Base-by-base conservation (phyloP, 108 stramenopile species). In the Skeletonema grethae region DNA sequence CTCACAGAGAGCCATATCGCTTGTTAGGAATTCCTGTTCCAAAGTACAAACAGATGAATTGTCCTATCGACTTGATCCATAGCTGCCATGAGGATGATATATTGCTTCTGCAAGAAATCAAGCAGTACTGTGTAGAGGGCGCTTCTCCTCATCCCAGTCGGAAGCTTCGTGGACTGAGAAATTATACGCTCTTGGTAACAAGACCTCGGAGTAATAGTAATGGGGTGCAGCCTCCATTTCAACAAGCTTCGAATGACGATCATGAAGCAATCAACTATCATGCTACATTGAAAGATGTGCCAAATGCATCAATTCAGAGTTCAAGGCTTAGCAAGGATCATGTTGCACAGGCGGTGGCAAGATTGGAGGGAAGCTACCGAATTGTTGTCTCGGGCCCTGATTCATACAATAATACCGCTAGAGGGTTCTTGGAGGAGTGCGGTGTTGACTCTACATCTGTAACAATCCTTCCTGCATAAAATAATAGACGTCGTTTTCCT, bases 381-480 rank as follows among this genome's bases (percentile, higher is more conserved):
- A 58, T 70, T n/a, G 69, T 70, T 28, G 69, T 70, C 29, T 70
- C 69, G 20, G 69, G 69, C 35, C 69, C 69, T 18, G 61, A 35
- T 58, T 61, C 16, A 39, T 70, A 31, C 69, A 70, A 70, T 30
- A 12, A 12, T 16, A 61, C 69, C 0, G 60, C 24, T 16, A 30
- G 69, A 4, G 25, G 15, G 28, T 64, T 72, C 39, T 45, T 72
- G 63, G 70, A 65, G 24, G 60, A 29, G n/a, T 22, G 30, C 28
- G 69, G 34, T 43, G 61, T 38, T 28, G 62, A 39, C 16, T 57
- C 56, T 22, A 63, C 55, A 29, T 24, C 10, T 12, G 57, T 70
- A 3, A 70, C 69, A 28, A 64, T 63, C 24, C 61, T 70, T 18
- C n/a, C 56, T 57, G 56, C 56, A n/a, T 57, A 57, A 11, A 15